These are phyloP conservation scores for Oryza nivara DNA, from an alignment of 176 grass and related monocot genomes.

Conservation along the genomic window DNA sequence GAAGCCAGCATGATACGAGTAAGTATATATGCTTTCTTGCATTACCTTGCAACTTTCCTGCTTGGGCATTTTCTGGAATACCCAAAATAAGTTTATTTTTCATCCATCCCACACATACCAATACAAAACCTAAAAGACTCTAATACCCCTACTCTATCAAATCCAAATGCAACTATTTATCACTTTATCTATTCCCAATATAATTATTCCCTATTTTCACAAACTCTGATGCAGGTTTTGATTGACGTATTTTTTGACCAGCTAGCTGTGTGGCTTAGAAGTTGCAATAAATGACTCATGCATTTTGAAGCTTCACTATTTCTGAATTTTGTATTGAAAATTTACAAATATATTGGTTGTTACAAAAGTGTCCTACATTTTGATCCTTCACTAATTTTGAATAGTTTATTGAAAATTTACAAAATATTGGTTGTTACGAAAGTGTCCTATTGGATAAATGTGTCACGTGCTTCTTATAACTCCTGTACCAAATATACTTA, in stretches of 20 bases:
- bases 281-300: neutral
- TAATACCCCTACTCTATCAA: too few species aligned
- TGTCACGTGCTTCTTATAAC: neutral
- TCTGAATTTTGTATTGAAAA: neutral
- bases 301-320: neutral
- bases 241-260: neutral
- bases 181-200: too few species aligned
- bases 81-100: too few species aligned
- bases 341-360: neutral
- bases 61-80: conserved; percentile 10
- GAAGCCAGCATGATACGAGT: conserved; percentile 58
- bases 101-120: too few species aligned
- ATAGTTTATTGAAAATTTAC: neutral
- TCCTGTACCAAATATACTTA: neutral
- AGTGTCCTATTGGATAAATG: neutral
- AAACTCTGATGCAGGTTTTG: neutral
- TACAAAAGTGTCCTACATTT: neutral
- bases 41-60: conserved; percentile 17
- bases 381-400: conserved; percentile 6
- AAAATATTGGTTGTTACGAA: neutral
- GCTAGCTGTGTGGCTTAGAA: neutral
- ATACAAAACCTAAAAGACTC: too few species aligned
- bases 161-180: too few species aligned
- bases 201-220: too few species aligned
- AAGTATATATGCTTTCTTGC: conserved; percentile 28